Percentiles rank a stretch among this genome's conserved stretches.
Conservation (phyloP, 140 eudicot genomes). For the Flaveria floridana region DNA sequence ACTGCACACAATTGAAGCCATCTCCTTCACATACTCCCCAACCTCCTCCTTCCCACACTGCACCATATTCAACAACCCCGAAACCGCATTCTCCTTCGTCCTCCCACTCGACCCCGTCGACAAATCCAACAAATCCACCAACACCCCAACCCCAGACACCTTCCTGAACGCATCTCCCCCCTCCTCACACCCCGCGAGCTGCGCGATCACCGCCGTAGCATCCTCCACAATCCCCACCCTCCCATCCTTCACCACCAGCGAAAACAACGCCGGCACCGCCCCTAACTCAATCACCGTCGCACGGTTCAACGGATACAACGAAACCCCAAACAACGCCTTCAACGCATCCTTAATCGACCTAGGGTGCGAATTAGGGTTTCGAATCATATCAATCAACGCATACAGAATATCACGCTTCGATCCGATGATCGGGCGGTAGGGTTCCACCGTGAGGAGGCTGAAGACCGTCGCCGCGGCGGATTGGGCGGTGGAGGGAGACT, state of each 20-base stretch:
- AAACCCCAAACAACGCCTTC: slow-evolving; percentile 72
- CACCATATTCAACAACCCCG: slow-evolving; percentile 72
- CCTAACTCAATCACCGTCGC: slow-evolving; percentile 66
- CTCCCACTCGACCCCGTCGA: slow-evolving; percentile 64
- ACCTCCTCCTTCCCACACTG: slow-evolving; percentile 59
- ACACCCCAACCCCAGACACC: slow-evolving; percentile 61
- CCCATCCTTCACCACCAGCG: slow-evolving; percentile 65
- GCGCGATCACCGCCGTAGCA: slow-evolving; percentile 79
- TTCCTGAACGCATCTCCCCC: slow-evolving; percentile 55
- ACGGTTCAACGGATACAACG: slow-evolving; percentile 56
- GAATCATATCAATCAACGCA: slow-evolving; percentile 59
- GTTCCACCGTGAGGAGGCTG: slow-evolving; percentile 58
- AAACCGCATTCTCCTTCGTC: slow-evolving; percentile 77
- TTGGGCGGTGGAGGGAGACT: slow-evolving; percentile 55
- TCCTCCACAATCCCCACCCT: slow-evolving; percentile 79
- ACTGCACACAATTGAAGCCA: slow-evolving; percentile 45
- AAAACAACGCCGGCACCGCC: slow-evolving; percentile 64
- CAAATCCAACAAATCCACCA: slow-evolving; percentile 78
- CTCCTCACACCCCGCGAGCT: slow-evolving; percentile 76
- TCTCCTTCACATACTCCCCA: slow-evolving; percentile 42
- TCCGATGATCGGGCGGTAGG: slow-evolving; percentile 59
- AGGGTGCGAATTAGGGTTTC: slow-evolving; percentile 42
- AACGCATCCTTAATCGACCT: slow-evolving; percentile 66
- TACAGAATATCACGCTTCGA: slow-evolving; percentile 74
- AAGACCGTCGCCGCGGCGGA: slow-evolving; percentile 78